Percentiles rank a stretch among this genome's conserved stretches.
Conservation (phyloP, 352 stramenopile species). For the Phytophthora constricta region DNA sequence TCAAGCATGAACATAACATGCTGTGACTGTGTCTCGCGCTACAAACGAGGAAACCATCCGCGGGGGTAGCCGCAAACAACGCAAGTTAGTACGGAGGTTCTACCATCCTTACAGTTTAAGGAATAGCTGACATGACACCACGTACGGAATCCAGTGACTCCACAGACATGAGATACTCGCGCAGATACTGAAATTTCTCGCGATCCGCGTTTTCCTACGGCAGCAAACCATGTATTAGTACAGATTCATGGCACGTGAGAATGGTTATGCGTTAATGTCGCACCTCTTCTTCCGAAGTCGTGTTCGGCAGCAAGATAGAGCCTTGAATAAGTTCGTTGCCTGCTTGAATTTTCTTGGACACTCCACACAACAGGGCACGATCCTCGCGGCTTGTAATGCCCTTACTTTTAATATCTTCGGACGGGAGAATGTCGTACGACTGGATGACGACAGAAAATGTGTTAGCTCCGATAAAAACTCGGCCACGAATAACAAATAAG, state of each 20-base stretch:
- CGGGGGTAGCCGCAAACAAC: no score
- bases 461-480: neutral
- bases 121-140: no score
- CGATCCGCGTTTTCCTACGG: conserved; percentile 58
- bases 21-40: conserved; percentile 73
- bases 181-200: conserved; percentile 86
- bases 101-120: no score
- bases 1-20: conserved; percentile 85
- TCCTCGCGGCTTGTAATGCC: conserved; percentile 71
- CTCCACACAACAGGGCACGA: conserved; percentile 73
- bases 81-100: no score
- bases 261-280: neutral
- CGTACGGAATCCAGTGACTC: conserved; percentile 74
- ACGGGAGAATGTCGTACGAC: conserved; percentile 89
- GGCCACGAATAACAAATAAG: neutral
- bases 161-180: conserved; percentile 82
- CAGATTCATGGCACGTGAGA: neutral
- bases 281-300: conserved; percentile 63
- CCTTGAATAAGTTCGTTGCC: conserved; percentile 70
- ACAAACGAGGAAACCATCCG: conserved; percentile 9
- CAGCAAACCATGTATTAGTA: conserved; percentile 15
- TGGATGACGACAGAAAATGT: conserved; percentile 18
- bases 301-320: conserved; percentile 77
- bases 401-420: conserved; percentile 80
- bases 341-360: conserved; percentile 71